Conservation (phyloP, 2,329 filamentous ascomycete genomes). For the Diaporthe batatas region DNA sequence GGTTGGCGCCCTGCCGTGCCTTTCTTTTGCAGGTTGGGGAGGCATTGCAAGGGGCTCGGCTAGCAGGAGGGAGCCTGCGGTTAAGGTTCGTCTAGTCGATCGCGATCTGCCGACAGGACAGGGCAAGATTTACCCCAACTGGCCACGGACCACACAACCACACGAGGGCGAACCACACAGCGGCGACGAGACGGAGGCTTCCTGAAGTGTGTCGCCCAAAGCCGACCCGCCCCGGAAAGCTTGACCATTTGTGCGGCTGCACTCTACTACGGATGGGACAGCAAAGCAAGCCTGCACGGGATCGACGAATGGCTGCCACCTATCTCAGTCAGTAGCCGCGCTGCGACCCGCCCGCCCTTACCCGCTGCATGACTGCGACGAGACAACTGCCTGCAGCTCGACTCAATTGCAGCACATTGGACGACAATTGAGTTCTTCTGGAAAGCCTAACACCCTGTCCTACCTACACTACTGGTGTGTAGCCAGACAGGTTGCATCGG, state of each 20-base stretch:
- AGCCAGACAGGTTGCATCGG: neutral
- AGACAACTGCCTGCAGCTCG: neutral
- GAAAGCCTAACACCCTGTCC: neutral
- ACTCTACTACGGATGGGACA: too few relatives aligned
- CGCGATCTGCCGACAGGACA: constrained; percentile 25
- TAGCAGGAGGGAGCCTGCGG: constrained; percentile 25
- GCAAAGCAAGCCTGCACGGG: neutral
- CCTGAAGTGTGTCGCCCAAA: neutral
- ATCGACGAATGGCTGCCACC: neutral
- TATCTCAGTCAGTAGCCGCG: neutral
- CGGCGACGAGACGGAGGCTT: neutral
- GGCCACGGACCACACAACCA: constrained; percentile 12
- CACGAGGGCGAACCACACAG: neutral
- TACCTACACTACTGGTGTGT: constrained; percentile 2
- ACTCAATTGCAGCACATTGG: neutral
- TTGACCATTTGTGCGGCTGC: neutral
- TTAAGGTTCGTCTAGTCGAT: constrained; percentile 31
- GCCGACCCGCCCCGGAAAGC: neutral
- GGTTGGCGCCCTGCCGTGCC: neutral
- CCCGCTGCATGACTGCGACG: neutral
- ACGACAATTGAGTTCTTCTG: constrained; percentile 1
- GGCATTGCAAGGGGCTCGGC: neutral
- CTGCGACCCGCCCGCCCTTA: neutral
- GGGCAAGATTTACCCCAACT: constrained; percentile 27
- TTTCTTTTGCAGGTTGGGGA: neutral